phyloP scores from a whole-genome alignment of 768 basidiomycete genomes.

The Suillus weaverae region DNA sequence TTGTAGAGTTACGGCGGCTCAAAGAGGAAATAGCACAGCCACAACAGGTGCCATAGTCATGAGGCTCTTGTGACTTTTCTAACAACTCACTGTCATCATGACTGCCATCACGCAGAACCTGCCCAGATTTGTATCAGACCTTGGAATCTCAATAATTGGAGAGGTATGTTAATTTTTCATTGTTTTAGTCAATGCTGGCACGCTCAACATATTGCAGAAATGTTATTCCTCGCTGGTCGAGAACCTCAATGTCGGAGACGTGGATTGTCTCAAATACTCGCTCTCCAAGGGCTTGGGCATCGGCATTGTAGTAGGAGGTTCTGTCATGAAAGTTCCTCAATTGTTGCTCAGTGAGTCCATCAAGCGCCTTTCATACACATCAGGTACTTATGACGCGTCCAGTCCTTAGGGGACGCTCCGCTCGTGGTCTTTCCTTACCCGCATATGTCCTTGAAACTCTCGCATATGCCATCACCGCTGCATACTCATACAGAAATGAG shows the following conservation, averaged over 20 bases:
- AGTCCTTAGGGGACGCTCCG: slow-evolving; percentile 76
- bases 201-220: slow-evolving; percentile 49
- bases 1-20: neutral
- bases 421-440: slow-evolving; percentile 82
- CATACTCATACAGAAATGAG: slow-evolving; percentile 79
- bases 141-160: slow-evolving; percentile 81
- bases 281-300: slow-evolving; percentile 91
- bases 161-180: slow-evolving; percentile 45
- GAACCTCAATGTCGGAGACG: slow-evolving; percentile 74
- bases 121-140: slow-evolving; percentile 82
- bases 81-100: slow-evolving; percentile 44
- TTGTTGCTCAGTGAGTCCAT: slow-evolving; percentile 69
- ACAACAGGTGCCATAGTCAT: slow-evolving; percentile 11
- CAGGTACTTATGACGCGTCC: slow-evolving; percentile 10
- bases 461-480: slow-evolving; percentile 85
- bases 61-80: neutral
- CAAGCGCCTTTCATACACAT: neutral
- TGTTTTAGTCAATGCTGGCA: neutral
- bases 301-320: slow-evolving; percentile 89
- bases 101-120: slow-evolving; percentile 78
- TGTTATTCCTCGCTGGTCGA: slow-evolving; percentile 90
- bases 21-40: slow-evolving; percentile 25
- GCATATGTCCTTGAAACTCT: slow-evolving; percentile 91
- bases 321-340: slow-evolving; percentile 96
- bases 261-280: slow-evolving; percentile 86